Evolutionary conservation across 257 asterid species (phyloP).

Genomic region (Cruciata laevipes): DNA sequence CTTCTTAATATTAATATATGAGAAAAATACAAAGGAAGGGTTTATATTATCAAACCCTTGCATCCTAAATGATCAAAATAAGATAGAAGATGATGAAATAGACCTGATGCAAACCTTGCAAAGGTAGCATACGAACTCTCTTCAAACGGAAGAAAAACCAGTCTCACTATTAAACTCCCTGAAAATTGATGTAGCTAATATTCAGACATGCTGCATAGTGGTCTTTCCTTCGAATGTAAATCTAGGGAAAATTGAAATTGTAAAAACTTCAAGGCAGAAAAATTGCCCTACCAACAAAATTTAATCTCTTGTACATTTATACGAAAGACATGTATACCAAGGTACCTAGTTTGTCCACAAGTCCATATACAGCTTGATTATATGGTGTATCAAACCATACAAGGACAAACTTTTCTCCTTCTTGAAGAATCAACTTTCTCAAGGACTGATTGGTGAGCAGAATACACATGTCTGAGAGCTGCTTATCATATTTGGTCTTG

Average conservation of each 20-base stretch:
- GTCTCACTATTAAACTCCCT: constrained; percentile 98
- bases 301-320: background rate
- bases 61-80: constrained; percentile 8
- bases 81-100: constrained; percentile 37
- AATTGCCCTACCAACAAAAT: background rate
- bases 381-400: constrained; percentile 95
- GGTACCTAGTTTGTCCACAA: constrained; percentile 88
- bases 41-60: constrained; percentile 4
- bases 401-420: constrained; percentile 96
- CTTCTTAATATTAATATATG: background rate
- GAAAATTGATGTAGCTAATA: constrained; percentile 29
- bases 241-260: constrained; percentile 5
- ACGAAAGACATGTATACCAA: background rate
- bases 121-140: constrained; percentile 89
- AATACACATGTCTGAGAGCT: constrained; percentile 71
- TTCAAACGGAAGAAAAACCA: constrained; percentile 93
- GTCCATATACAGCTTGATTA: constrained; percentile 97
- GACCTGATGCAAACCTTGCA: constrained; percentile 99
- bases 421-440: constrained; percentile 88
- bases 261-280: background rate
- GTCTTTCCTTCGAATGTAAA: constrained; percentile 7
- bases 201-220: constrained; percentile 14
- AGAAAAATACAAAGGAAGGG: background rate
- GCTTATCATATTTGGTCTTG: constrained; percentile 44
- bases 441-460: constrained; percentile 81